Conservation (phyloP, 176 grass and related monocot species). For the Aegilops longissima region DNA sequence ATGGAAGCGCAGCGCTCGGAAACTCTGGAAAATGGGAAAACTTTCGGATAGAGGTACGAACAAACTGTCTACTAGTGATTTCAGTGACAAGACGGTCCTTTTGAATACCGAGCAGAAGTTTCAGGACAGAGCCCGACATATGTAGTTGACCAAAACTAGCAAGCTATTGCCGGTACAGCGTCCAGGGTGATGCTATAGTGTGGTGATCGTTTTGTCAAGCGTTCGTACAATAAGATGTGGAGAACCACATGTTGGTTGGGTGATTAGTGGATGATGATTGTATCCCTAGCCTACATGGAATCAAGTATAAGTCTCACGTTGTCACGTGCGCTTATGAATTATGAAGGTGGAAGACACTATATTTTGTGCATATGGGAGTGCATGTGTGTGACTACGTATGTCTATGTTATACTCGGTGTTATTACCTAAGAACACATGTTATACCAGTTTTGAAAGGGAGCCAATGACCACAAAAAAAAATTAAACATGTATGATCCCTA, state of each 20-base stretch:
- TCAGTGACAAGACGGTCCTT: not conserved
- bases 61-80: conserved; percentile 17
- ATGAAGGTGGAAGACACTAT: not conserved
- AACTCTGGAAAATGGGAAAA: conserved; percentile 18
- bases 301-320: not conserved
- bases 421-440: too few relatives aligned
- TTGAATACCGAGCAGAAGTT: conserved; percentile 31
- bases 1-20: not conserved
- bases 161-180: conserved; percentile 11
- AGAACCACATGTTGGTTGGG: not conserved
- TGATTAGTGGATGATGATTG: not conserved
- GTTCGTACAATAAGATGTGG: not conserved
- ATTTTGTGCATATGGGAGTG: not conserved
- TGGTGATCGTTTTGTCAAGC: too few relatives aligned
- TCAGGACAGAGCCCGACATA: conserved; percentile 9
- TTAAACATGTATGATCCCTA: too few relatives aligned
- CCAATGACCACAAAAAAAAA: too few relatives aligned
- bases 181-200: too few relatives aligned
- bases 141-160: not conserved
- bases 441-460: too few relatives aligned
- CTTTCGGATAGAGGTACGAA: not conserved
- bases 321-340: too few relatives aligned
- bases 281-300: not conserved
- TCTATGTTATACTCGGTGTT: too few relatives aligned
- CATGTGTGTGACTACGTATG: too few relatives aligned